phyloP scores from a whole-genome alignment of 331 rosid species.

The Rhamnella rubrinervis region DNA sequence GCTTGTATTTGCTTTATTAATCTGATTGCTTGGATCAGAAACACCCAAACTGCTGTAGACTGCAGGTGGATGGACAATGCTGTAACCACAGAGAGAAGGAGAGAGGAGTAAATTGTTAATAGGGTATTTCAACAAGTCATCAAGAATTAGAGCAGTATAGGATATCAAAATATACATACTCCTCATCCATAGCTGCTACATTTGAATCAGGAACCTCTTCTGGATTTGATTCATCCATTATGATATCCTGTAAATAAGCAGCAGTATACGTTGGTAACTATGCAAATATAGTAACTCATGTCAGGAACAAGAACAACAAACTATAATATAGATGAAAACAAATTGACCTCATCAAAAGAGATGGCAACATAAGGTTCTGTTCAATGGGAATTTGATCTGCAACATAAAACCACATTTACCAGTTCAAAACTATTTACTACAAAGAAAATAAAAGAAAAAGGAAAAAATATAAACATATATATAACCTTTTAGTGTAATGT shows the following conservation, averaged over 20 bases:
- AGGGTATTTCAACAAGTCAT: constrained; percentile 8
- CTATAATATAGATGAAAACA: background rate
- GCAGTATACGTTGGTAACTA: constrained; percentile 13
- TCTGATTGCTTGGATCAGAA: constrained; percentile 14
- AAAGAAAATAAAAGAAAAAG: background rate
- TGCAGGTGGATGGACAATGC: constrained; percentile 37
- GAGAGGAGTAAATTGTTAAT: constrained; percentile 5
- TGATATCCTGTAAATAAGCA: constrained; percentile 46
- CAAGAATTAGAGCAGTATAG: background rate
- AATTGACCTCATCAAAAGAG: constrained; percentile 68
- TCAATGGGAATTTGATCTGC: constrained; percentile 48
- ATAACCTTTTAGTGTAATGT: constrained; percentile 48
- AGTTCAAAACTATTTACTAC: background rate
- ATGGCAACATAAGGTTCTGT: constrained; percentile 45
- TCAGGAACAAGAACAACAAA: background rate
- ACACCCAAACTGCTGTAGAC: background rate
- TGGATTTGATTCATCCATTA: constrained; percentile 25
- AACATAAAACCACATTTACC: constrained; percentile 4
- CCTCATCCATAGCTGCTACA: constrained; percentile 35
- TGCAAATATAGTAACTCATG: constrained; percentile 17
- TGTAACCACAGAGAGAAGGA: constrained; percentile 24
- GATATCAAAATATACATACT: constrained; percentile 43
- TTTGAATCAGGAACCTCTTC: constrained; percentile 33
- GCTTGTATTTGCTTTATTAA: background rate
- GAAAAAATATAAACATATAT: background rate